A percentile compares a stretch with the other conserved stretches of the same genome.
Evolutionary conservation across 225 moss, liverwort and hornwort species (phyloP).

Genomic region (Antitrichia curtipendula): DNA sequence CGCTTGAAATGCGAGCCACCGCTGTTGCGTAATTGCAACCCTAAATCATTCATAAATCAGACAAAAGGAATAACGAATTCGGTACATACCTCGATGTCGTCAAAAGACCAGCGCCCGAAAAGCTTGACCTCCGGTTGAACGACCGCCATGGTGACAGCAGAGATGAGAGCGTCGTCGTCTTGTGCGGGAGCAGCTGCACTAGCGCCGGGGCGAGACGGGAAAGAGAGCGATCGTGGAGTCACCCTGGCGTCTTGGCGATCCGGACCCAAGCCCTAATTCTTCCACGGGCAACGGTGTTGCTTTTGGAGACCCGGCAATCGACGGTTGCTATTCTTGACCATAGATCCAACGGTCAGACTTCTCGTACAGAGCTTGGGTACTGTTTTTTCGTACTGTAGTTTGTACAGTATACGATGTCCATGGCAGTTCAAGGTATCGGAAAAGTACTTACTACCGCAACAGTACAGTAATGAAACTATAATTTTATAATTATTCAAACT

Average conservation of each 20-base stretch:
- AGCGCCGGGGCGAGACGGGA: background rate
- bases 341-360: background rate
- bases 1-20: background rate
- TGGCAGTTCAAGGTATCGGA: too few relatives aligned
- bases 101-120: conserved; percentile 66
- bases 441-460: too few relatives aligned
- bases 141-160: conserved; percentile 13
- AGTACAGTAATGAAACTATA: too few relatives aligned
- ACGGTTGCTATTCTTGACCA: background rate
- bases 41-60: background rate
- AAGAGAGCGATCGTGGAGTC: accelerated
- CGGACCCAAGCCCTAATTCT: background rate
- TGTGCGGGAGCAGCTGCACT: background rate
- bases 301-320: background rate
- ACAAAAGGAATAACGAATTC: background rate
- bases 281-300: background rate
- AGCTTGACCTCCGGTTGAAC: conserved; percentile 68
- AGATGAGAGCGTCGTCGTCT: background rate
- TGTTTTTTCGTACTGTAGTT: background rate
- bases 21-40: background rate
- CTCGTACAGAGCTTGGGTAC: background rate
- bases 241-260: background rate
- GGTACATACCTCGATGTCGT: conserved; percentile 43
- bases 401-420: too few relatives aligned
- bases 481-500: too few relatives aligned